Evolutionary conservation across 176 grass and related monocot genomes (phyloP), one percentile per base, ranked within the genome.

Genomic region (Saccharum officinarum): DNA sequence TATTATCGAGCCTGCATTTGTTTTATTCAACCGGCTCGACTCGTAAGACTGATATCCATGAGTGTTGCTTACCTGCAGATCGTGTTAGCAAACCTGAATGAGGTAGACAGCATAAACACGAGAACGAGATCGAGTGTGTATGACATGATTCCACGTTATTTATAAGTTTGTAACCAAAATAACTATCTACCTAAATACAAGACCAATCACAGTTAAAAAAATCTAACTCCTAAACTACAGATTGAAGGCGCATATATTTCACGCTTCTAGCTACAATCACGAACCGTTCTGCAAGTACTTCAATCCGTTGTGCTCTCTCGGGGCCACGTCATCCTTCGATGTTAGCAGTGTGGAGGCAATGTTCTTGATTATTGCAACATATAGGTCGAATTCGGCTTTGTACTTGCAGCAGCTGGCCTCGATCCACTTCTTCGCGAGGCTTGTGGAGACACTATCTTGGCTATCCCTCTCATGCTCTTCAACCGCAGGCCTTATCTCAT

Each of bases 401-500:
- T 94, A 93, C 86, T 94, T 98, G 84, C 74, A 61, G 83, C 97
- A 96, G 82, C 93, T 94, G 30, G 92, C 89, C 88, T 94, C 88
- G 39, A 98, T 98, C 97, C 97, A 98, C 61, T 92, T 89, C 89
- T 94, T 83, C 1, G 96, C 96, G 49, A 95, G 88, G 84, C 86
- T 95, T 62, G 93, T 98, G 14, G 96, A 83, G 34, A 98, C 96
- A 31, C 82, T 98, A 38, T 98, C 97, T 92, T 98, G 93, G 70
- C 42, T 94, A 73, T 98, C 97, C 83, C 90, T 92, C 82, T 96
- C 97, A 31, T 94, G 97, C 79, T 94, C 97, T 90, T 98, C 93
- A 71, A 98, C 87, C 1, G 90, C 91, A 3, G 97, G 97, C 75
- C 91, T 95, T 88, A 98, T 98, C 86, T 96, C 93, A 10, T 95